phyloP scores from a whole-genome alignment of 2,329 filamentous ascomycete genomes.

The Xylaria sp. region DNA sequence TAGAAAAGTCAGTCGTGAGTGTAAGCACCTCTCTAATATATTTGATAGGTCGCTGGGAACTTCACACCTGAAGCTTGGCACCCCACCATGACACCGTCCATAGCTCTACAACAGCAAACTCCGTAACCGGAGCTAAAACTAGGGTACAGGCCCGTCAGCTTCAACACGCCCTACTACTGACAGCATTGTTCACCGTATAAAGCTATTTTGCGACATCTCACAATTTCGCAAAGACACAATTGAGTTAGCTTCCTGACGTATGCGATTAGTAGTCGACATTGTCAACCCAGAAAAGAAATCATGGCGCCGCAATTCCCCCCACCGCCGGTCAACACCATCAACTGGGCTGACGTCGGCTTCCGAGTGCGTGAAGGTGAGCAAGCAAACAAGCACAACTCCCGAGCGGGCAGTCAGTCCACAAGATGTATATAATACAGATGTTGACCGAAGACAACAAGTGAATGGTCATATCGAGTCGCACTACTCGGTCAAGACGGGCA shows the following conservation, averaged over 20 bases:
- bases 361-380: conserved; percentile 83
- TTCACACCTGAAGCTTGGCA: not conserved
- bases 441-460: conserved; percentile 66
- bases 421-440: not conserved
- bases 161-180: conserved; percentile 16
- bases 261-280: not conserved
- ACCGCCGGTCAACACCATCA: conserved; percentile 81
- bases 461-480: conserved; percentile 94
- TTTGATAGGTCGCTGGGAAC: not conserved
- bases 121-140: conserved; percentile 39
- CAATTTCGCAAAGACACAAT: not conserved
- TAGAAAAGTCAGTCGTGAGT: not conserved
- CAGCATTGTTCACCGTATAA: not conserved
- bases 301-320: conserved; percentile 74
- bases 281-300: not conserved
- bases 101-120: not conserved
- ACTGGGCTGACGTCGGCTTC: conserved; percentile 96
- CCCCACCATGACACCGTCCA: not conserved
- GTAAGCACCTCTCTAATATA: too few species aligned
- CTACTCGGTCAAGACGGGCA: conserved; percentile 77
- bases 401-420: not conserved
- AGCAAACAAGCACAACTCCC: conserved; percentile 40
- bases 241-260: not conserved
- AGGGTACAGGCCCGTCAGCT: not conserved
- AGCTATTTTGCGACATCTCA: not conserved